A percentile compares a stretch with the other conserved stretches of the same genome.
Conservation (phyloP, 2,329 filamentous ascomycete species). For the Arthrinium puccinioides region DNA sequence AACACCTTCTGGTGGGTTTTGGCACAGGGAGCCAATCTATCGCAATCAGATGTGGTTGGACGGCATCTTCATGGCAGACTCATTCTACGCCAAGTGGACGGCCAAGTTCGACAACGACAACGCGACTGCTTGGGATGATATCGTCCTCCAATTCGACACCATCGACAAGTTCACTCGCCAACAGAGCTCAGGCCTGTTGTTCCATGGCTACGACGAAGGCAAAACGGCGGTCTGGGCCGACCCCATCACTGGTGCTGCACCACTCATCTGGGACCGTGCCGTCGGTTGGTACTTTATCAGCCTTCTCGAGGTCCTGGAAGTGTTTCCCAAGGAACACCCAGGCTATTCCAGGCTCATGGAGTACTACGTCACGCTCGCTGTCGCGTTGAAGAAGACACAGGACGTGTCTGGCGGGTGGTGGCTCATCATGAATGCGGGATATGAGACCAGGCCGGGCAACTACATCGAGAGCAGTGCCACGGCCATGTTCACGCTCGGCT, state of each 20-base stretch:
- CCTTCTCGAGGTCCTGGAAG: slow-evolving; percentile 38
- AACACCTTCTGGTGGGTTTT: slow-evolving; percentile 44
- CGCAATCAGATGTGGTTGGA: slow-evolving; percentile 48
- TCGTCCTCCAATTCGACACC: slow-evolving; percentile 33
- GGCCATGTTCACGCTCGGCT: slow-evolving; percentile 49
- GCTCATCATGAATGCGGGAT: slow-evolving; percentile 45
- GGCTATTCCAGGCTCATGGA: slow-evolving; percentile 27
- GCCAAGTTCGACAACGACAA: slow-evolving; percentile 28
- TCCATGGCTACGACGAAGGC: slow-evolving; percentile 44
- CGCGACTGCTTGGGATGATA: slow-evolving; percentile 34
- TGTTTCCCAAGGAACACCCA: slow-evolving; percentile 28
- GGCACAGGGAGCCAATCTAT: slow-evolving; percentile 38
- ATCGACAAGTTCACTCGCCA: slow-evolving; percentile 33
- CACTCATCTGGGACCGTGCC: slow-evolving; percentile 42
- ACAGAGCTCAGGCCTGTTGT: slow-evolving; percentile 30
- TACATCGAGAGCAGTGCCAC: slow-evolving; percentile 54
- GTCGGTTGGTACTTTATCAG: slow-evolving; percentile 43
- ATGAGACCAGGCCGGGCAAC: slow-evolving; percentile 41
- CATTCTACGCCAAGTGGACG: slow-evolving; percentile 34
- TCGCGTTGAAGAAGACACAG: slow-evolving; percentile 32
- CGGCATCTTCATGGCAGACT: slow-evolving; percentile 44
- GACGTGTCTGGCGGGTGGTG: slow-evolving; percentile 47
- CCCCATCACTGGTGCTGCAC: slow-evolving; percentile 36
- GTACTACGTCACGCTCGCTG: slow-evolving; percentile 33
- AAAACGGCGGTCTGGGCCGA: slow-evolving; percentile 41